Percentiles rank a stretch among this genome's conserved stretches.
Conservation (phyloP, 257 asterid genomes). For the Solanum infundibuliforme region DNA sequence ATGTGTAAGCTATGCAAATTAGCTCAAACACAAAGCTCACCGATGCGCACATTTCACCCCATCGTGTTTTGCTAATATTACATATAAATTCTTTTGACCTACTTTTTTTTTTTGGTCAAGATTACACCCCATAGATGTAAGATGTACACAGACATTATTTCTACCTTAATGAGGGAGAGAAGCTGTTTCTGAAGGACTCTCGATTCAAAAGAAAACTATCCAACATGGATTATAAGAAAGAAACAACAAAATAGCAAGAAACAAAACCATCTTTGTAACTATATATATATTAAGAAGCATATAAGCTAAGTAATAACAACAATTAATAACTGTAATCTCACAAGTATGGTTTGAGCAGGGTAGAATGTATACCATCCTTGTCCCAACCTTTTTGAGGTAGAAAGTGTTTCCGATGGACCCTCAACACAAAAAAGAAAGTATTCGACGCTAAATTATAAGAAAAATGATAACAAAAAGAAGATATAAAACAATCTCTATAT, state of each 20-base stretch:
- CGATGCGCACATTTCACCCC: fast-evolving
- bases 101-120: background rate
- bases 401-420: background rate
- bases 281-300: background rate
- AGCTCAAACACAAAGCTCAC: background rate
- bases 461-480: too few relatives aligned
- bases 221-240: background rate
- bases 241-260: too few relatives aligned
- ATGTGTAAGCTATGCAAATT: background rate
- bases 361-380: too few relatives aligned
- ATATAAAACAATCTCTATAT: background rate
- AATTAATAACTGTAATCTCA: background rate
- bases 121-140: background rate
- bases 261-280: too few relatives aligned
- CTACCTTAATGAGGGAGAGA: background rate
- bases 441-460: too few relatives aligned
- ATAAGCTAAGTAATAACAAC: too few relatives aligned
- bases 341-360: background rate
- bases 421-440: too few relatives aligned
- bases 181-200: background rate
- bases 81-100: background rate
- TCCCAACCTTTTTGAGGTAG: too few relatives aligned
- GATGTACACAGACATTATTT: background rate
- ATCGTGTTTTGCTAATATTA: too few relatives aligned
- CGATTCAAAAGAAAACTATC: background rate